Evolutionary conservation across 441 rosid genomes (phyloP).

Genomic region (Rhodomyrtus psidioides): DNA sequence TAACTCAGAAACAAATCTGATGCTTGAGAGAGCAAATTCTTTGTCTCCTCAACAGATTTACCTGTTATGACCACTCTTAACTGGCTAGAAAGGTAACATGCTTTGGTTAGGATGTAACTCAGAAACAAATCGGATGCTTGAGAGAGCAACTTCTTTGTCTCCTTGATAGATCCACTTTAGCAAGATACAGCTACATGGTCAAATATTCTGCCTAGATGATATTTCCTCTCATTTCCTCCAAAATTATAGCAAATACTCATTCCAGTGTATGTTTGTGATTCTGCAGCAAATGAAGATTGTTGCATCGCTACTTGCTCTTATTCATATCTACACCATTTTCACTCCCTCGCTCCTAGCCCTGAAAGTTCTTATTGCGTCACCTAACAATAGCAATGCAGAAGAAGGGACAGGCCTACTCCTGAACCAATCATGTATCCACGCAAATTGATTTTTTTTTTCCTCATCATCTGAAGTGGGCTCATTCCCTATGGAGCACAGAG

Average conservation of each 20-base stretch:
- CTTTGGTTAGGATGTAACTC: background rate
- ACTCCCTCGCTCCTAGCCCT: background rate
- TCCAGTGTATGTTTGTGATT: too few relatives aligned
- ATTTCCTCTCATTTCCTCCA: background rate
- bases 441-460: background rate
- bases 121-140: background rate
- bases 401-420: background rate
- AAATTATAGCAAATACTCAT: too few relatives aligned
- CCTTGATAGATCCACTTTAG: background rate
- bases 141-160: background rate
- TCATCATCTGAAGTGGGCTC: background rate
- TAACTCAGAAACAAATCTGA: background rate
- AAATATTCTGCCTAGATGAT: background rate
- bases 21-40: background rate
- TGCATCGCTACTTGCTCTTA: too few relatives aligned
- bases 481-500: background rate
- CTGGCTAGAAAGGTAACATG: background rate
- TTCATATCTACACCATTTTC: too few relatives aligned
- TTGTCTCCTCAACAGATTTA: background rate
- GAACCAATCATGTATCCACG: background rate
- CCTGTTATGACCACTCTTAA: background rate
- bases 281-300: too few relatives aligned
- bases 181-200: background rate
- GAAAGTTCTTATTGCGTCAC: background rate
- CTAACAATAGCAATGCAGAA: background rate